Evolutionary conservation across 1,284 basidiomycete species (phyloP), one percentile per base, ranked within the genome.

Genomic region (Moniliophthora roreri): DNA sequence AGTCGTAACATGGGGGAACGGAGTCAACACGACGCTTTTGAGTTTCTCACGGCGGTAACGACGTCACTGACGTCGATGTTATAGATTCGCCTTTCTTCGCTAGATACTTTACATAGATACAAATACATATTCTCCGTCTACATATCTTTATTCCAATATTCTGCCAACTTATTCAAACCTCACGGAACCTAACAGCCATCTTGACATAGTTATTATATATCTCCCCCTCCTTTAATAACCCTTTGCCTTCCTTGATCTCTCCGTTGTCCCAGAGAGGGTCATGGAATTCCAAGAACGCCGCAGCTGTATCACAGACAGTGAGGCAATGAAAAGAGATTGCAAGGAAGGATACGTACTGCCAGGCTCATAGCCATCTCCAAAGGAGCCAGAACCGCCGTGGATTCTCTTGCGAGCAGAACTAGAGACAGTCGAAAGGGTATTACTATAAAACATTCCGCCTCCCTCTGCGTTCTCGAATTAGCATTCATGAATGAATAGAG

Each of bases 401-500:
- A 88, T 86, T 66, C 79, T 82, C 73, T 90, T 89, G 46, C 82
- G 75, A 36, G 82, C 77, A 23, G 78, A 82, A 34, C 70, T 74
- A 10, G 64, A 64, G 23, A 73, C 64, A 47, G 75, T 66, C 10
- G 82, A 69, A 45, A 79, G 69, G 53, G 78, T 81, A 63, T 84
- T 82, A 2, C 84, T 78, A 64, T 89, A 90, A 62, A 88, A 84
- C 77, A 89, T 88, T 37, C 86, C 77, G 24, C 87, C 87, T 88
- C 38, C 86, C 77, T 26, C 87, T 87, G 4, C 77, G 79, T 68
- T 90, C 87, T 87, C 57, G 36, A 46, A 40, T 48, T 40, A 37
- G 28, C 3, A 9, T 39, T 24, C 8, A 23, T 26, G 10, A 54
- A n/a, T 37, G 48, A 45, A 38, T 32, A 16, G 21, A 44, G 18